Percentiles rank a stretch among this genome's conserved stretches.
Conservation (phyloP, 2,329 filamentous ascomycete species). For the Trichoderma sp. region DNA sequence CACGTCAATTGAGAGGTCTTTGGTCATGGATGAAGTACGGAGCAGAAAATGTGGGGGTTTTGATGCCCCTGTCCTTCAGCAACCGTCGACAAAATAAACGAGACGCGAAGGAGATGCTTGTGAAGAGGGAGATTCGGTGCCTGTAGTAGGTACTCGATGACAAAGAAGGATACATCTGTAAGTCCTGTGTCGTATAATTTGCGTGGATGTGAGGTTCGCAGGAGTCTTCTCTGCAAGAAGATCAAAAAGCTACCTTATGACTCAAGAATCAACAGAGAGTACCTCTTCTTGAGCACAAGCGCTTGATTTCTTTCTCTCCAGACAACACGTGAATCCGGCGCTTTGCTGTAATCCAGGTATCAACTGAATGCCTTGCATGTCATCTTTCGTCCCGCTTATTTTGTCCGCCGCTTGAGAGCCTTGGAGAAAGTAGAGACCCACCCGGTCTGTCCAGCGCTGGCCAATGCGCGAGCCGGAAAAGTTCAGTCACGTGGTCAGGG, state of each 20-base stretch:
- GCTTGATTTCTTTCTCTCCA: no score
- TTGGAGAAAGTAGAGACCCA: constrained; percentile 1
- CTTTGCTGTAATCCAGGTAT: no score
- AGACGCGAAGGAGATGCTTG: neutral
- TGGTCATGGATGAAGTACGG: constrained; percentile 16
- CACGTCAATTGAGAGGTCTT: constrained; percentile 24
- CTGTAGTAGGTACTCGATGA: no score
- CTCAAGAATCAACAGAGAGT: no score
- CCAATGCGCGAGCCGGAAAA: constrained; percentile 16
- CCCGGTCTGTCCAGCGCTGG: neutral
- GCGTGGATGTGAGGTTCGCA: no score
- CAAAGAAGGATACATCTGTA: no score
- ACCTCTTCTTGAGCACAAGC: no score
- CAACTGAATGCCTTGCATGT: neutral
- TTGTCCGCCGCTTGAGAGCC: neutral
- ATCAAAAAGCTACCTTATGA: no score
- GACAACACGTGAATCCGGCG: no score
- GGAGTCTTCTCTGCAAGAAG: no score
- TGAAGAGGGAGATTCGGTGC: neutral
- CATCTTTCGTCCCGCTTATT: neutral
- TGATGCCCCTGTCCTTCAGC: neutral
- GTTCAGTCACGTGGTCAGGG: constrained; percentile 44
- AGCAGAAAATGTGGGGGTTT: constrained; percentile 23
- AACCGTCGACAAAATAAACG: neutral
- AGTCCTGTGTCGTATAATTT: no score